These are phyloP conservation scores for Carex pumila DNA, from an alignment of 176 grass and related monocot species.

Conservation along the genomic window DNA sequence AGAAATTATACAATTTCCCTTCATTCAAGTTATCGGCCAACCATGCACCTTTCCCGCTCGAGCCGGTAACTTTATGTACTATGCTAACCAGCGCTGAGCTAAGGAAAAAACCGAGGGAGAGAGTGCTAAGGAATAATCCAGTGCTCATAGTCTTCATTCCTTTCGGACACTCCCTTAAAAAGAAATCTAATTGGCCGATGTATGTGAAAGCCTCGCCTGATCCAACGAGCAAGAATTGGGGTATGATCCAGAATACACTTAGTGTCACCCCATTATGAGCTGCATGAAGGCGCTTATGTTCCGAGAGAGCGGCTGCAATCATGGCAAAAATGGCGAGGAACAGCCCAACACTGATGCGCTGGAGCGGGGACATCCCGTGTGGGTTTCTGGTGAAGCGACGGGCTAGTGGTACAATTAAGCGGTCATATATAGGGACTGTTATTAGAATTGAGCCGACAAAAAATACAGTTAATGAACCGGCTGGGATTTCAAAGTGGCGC, in stretches of 20 bases:
- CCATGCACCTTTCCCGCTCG: slow-evolving; percentile 41
- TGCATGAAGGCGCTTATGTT: slow-evolving; percentile 21
- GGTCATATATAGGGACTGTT: slow-evolving; percentile 81
- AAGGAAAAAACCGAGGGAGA: slow-evolving; percentile 79
- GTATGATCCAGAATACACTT: slow-evolving; percentile 77
- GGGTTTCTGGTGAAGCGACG: slow-evolving; percentile 54
- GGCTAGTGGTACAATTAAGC: slow-evolving; percentile 36
- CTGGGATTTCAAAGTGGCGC: slow-evolving; percentile 44
- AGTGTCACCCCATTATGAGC: slow-evolving; percentile 14
- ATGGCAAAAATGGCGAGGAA: slow-evolving; percentile 65
- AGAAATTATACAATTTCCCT: slow-evolving; percentile 84
- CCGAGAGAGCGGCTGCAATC: slow-evolving; percentile 43
- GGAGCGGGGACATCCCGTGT: slow-evolving; percentile 70
- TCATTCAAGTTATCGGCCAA: slow-evolving; percentile 67
- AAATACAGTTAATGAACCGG: slow-evolving; percentile 83
- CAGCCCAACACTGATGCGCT: slow-evolving; percentile 70
- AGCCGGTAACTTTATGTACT: slow-evolving; percentile 50
- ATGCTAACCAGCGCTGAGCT: slow-evolving; percentile 73
- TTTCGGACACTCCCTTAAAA: slow-evolving; percentile 85
- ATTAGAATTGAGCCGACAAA: slow-evolving; percentile 75
- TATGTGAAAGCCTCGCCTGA: slow-evolving; percentile 94
- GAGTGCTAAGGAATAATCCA: slow-evolving; percentile 86
- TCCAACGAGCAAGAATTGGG: slow-evolving; percentile 87
- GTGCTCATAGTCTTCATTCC: slow-evolving; percentile 99
- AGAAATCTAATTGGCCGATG: slow-evolving; percentile 94